Base-by-base conservation (phyloP, 805 yeast species). In the Saccharomycopsis oosterbeekiorum region DNA sequence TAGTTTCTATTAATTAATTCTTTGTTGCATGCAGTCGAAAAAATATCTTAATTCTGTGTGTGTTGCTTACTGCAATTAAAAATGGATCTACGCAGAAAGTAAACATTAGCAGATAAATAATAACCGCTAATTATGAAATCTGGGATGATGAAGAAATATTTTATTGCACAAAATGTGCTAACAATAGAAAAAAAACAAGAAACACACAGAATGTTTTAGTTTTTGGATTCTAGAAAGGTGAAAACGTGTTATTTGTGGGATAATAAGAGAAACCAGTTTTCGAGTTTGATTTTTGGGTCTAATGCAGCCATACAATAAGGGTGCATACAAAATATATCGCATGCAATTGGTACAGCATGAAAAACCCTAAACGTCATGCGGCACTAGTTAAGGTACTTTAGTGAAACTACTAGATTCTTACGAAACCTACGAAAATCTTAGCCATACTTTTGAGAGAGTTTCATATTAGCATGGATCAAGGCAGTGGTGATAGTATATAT, bases 171-270 rank as follows among this genome's bases (percentile, higher is more conserved):
- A n/a, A n/a, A n/a, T n/a, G n/a, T n/a, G n/a, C n/a, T n/a, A n/a
- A n/a, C n/a, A n/a, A n/a, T n/a, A n/a, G n/a, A n/a, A n/a, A n/a
- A n/a, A n/a, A n/a, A n/a, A n/a, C n/a, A n/a, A n/a, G n/a, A n/a
- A n/a, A n/a, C n/a, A n/a, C 39, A 57, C n/a, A 10, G 37, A 9
- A 15, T 15, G 21, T 54, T 11, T 42, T 42, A 21, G 24, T 14
- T 2, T 42, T 42, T 42, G 50, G 14, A 5, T 42, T 42, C 50
- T 42, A 42, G 50, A 42, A 42, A 42, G 50, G 14, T 36, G 64
- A 61, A 34, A 60, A 53, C 12, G 59, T 55, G 37, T 26, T 63
- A n/a, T 64, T 42, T 42, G 19, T 42, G 50, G 50, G 14, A 42
- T 42, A 42, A 41, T 42, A n/a, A n/a, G n/a, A n/a, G 6, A 42